phyloP scores from a whole-genome alignment of 257 asterid genomes.

The Striga asiatica region DNA sequence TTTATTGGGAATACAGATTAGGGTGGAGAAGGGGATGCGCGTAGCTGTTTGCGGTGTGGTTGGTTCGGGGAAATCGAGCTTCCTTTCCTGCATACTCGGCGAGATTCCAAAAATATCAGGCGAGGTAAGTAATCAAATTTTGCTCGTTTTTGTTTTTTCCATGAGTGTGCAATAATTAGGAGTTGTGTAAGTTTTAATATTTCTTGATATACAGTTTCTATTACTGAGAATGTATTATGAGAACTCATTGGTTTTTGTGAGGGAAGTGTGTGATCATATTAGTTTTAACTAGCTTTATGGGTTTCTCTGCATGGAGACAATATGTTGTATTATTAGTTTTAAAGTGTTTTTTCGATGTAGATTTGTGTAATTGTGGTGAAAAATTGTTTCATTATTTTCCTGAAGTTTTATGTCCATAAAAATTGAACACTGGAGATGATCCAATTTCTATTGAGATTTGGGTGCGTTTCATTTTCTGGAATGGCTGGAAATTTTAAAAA shows the following conservation, averaged over 20 bases:
- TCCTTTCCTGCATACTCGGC: slow-evolving; percentile 46
- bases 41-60: slow-evolving; percentile 51
- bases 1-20: slow-evolving; percentile 24
- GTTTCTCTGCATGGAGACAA: too few species aligned
- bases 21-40: slow-evolving; percentile 39
- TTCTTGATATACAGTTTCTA: not conserved
- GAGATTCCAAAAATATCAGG: slow-evolving; percentile 43
- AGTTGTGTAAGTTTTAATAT: not conserved
- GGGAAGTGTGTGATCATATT: too few species aligned
- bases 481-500: not conserved
- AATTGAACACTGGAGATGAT: not conserved
- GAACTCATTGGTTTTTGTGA: not conserved
- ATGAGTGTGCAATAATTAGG: slow-evolving; percentile 2
- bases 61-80: slow-evolving; percentile 53
- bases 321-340: not conserved
- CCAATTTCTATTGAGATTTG: not conserved
- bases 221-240: not conserved
- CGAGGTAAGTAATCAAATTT: slow-evolving; percentile 27
- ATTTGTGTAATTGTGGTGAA: not conserved
- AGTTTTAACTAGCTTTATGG: too few species aligned
- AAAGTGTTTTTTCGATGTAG: not conserved
- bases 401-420: not conserved
- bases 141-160: not conserved
- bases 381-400: not conserved
- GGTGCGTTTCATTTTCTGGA: too few species aligned